Evolutionary conservation across 2,329 filamentous ascomycete species (phyloP), one percentile per base, ranked within the genome.

Genomic region (Penicillium digitatum): DNA sequence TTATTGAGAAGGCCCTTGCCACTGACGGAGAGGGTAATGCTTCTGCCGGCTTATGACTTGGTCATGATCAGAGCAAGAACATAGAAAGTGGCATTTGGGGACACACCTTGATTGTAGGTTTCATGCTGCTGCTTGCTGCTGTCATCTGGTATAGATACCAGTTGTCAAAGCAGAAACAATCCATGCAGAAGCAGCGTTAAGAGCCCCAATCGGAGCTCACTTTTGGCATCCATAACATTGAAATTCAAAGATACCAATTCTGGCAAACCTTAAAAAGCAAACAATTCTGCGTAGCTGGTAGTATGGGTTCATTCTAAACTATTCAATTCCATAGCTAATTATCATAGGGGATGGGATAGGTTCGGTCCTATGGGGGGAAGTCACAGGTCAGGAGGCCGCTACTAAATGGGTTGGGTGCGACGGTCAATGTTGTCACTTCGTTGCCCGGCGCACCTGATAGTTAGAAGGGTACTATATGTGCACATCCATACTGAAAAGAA

Each of bases 1-100:
- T 83, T 68, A 73, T 87, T 47, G 75, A 77, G 46, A 74, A 79
- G 62, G 69, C 76, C 20, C 74, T 87, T 47, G 81, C 82, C 3
- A 64, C 77, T 3, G 67, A 80, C 42, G 76, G 73, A 9, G 76
- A 66, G 12, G 60, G 64, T 32, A 54, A 18, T 27, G 40, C 55
- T 24, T 34, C 65, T 18, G 65, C 70, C 18, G 70, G 69, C 5
- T 64, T 73, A 64, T 74, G 71, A 74, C 67, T 74, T 57, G 60
- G 60, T 56, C 54, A 52, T 38, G n/a, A 37, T 16, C 43, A 43
- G 38, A 40, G 27, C 20, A 29, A 44, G 43, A 14, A 39, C 32
- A 35, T 48, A 44, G 46, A 24, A 37, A 26, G 31, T 48, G 16
- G 35, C 18, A 39, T 47, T 40, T 52, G 63, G 52, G 56, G 50